Conservation (phyloP, 225 moss, liverwort and hornwort species). For the Pseudoscleropodium purum region DNA sequence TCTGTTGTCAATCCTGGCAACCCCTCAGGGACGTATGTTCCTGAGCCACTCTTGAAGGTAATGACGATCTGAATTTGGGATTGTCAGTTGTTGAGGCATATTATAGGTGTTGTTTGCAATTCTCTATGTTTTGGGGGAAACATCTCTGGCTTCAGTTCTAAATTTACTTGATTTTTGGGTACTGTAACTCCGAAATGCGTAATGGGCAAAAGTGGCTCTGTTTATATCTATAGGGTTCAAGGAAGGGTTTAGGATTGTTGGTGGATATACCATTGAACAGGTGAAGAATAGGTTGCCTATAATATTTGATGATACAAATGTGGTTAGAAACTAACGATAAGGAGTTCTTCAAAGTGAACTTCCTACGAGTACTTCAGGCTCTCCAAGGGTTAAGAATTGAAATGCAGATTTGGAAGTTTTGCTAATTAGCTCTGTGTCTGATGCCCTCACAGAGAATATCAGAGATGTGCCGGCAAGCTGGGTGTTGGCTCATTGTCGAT, state of each 20-base stretch:
- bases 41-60: constrained; percentile 88
- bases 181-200: neutral
- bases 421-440: neutral
- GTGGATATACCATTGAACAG: too few relatives aligned
- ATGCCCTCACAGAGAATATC: constrained; percentile 68
- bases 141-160: neutral
- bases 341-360: neutral
- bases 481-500: constrained; percentile 89
- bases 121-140: neutral
- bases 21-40: constrained; percentile 93
- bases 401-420: neutral
- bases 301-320: neutral
- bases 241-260: neutral
- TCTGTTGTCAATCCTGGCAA: constrained; percentile 97
- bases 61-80: neutral
- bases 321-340: neutral
- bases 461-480: constrained; percentile 72
- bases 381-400: neutral
- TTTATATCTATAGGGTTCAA: neutral
- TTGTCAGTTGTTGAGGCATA: neutral
- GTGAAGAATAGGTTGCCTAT: neutral
- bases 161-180: neutral
- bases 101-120: neutral
- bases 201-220: neutral
- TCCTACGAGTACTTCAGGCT: too few relatives aligned